Evolutionary conservation across 805 yeast species (phyloP), one percentile per base, ranked within the genome.

Genomic region (Zygosaccharomyces bisporus): DNA sequence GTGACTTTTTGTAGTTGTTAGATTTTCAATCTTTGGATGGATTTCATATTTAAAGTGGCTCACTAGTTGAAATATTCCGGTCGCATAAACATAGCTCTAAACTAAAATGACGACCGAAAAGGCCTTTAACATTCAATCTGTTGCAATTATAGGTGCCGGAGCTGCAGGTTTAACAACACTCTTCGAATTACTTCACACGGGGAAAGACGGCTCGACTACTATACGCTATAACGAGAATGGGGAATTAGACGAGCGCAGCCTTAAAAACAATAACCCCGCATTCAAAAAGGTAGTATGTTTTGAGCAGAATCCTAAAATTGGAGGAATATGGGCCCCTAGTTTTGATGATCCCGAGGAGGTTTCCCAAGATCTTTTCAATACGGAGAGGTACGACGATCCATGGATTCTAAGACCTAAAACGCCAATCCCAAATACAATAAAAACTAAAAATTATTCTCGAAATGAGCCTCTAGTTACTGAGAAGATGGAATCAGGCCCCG

Each of bases 131-230:
- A 37, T 47, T 20, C 44, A 58, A 34, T 58, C 63, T 7, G 59
- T 69, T 3, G 73, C 71, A 3, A 59, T 69, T 16, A 60, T 69
- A 14, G 73, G 72, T 6, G 72, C 69, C 4, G 74, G 73, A n/a
- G 71, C 72, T 2, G 67, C 71, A 2, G 73, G 74, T 1, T 55
- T 69, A 3, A 68, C 73, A 0, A 32, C 71, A 1, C 37, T 65
- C 6, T 56, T 60, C 44, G 73, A 69, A 35, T 52, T 70, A 1
- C 46, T 66, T 0, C 56, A 64, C 43, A 54, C 67, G 3, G 47
- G 50, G 9, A 54, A 53, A 17, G 62, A 62, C 31, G 65, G 68
- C 1, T 46, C 57, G 1, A 59, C 67, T 0, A 45, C 65, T 2
- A 46, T 62, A n/a, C 39, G 29, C 9, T 53, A 53, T 44, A 37